Evolutionary conservation across 352 stramenopile genomes (phyloP).

Genomic region (Phytophthora cryptogea): DNA sequence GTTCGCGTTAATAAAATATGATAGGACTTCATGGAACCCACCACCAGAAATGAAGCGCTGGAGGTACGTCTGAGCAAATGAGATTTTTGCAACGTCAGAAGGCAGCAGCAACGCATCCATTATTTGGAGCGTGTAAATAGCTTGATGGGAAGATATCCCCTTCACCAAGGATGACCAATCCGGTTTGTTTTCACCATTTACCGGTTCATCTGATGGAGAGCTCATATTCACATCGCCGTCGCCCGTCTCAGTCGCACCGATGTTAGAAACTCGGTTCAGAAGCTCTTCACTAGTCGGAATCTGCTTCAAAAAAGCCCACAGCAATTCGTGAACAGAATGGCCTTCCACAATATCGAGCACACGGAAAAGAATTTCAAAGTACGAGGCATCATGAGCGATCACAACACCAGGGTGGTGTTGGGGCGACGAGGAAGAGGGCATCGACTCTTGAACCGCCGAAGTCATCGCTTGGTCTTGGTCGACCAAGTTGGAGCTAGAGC

Average conservation of each 20-base stretch:
- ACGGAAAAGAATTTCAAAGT: conserved; percentile 87
- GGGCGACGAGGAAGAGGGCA: conserved; percentile 18
- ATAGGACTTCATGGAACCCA: conserved; percentile 82
- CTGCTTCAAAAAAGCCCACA: conserved; percentile 86
- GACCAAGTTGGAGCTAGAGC: conserved; percentile 35
- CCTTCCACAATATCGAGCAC: conserved; percentile 71
- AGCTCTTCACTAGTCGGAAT: conserved; percentile 78
- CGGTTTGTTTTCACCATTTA: conserved; percentile 30
- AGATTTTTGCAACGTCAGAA: conserved; percentile 58
- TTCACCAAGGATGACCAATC: conserved; percentile 75
- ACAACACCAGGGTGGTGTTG: conserved; percentile 66
- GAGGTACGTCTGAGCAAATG: conserved; percentile 71
- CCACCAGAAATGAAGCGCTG: conserved; percentile 73
- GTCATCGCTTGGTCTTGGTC: conserved; percentile 50
- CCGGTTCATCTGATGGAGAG: conserved; percentile 22
- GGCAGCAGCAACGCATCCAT: conserved; percentile 84
- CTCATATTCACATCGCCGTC: conserved; percentile 55
- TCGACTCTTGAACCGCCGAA: conserved; percentile 19
- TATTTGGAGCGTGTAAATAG: conserved; percentile 89
- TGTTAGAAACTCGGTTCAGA: conserved; percentile 62
- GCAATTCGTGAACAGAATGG: conserved; percentile 63
- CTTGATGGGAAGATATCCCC: conserved; percentile 76
- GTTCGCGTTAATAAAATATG: conserved; percentile 79
- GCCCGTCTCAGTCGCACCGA: conserved; percentile 38
- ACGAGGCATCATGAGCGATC: conserved; percentile 65